These are phyloP conservation scores for Alectoria sarmentosa DNA, from an alignment of 495 filamentous ascomycete genomes.

Conservation along the genomic window DNA sequence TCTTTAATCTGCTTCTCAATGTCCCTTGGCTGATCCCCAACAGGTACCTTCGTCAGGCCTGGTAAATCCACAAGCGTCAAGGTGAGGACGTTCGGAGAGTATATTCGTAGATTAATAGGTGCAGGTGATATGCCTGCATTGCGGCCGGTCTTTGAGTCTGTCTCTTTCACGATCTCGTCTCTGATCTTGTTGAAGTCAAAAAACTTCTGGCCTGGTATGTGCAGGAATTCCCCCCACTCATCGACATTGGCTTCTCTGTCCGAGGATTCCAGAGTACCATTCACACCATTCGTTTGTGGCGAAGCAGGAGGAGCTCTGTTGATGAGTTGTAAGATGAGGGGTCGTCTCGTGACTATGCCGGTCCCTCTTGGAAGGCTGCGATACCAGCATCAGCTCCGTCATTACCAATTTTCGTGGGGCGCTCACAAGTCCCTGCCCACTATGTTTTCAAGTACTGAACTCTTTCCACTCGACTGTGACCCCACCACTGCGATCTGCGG, in stretches of 20 bases:
- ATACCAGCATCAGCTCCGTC: slow-evolving; percentile 21
- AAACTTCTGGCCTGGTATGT: slow-evolving; percentile 98
- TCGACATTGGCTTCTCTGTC: slow-evolving; percentile 86
- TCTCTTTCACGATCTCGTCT: slow-evolving; percentile 96
- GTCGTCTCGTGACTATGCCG: slow-evolving; percentile 94
- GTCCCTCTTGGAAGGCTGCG: slow-evolving; percentile 90
- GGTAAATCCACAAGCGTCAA: slow-evolving; percentile 96
- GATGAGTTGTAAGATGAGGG: slow-evolving; percentile 96
- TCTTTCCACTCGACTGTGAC: slow-evolving; percentile 98
- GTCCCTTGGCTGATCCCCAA: slow-evolving; percentile 97
- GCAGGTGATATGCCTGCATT: slow-evolving; percentile 95
- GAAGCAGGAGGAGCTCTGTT: slow-evolving; percentile 58
- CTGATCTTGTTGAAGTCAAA: slow-evolving; percentile 99
- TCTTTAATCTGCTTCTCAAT: slow-evolving; percentile 96
- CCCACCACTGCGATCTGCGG: slow-evolving; percentile 98
- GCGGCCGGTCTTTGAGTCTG: slow-evolving; percentile 88
- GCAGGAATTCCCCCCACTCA: slow-evolving; percentile 98
- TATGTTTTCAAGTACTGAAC: slow-evolving; percentile 99
- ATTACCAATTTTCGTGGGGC: slow-evolving; percentile 14
- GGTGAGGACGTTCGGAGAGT: slow-evolving; percentile 96
- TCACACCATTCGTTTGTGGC: slow-evolving; percentile 67
- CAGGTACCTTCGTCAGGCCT: slow-evolving; percentile 94
- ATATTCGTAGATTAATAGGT: slow-evolving; percentile 96
- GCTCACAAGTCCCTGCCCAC: slow-evolving; percentile 97
- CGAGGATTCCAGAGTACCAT: slow-evolving; percentile 59